phyloP scores from a whole-genome alignment of 2,329 filamentous ascomycete species.

The Diaporthe citrichinensis region DNA sequence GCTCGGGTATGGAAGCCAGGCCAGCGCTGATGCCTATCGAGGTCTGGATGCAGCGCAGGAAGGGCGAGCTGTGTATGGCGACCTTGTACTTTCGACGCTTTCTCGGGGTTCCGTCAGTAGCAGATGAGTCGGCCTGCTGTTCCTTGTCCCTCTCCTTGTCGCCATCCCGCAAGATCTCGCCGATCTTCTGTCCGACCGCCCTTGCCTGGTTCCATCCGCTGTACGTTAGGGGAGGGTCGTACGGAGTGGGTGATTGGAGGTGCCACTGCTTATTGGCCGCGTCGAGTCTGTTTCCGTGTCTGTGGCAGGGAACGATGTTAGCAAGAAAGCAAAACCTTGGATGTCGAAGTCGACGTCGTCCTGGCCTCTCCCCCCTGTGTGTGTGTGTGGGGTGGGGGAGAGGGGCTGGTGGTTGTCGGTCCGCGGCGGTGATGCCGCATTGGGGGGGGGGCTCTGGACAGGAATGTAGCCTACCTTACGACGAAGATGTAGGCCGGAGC shows the following conservation, averaged over 20 bases:
- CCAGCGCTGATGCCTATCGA: slow-evolving; percentile 90
- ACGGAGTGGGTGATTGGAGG: slow-evolving; percentile 90
- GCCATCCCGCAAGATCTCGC: slow-evolving; percentile 70
- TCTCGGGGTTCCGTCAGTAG: slow-evolving; percentile 43
- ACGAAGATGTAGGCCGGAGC: slow-evolving; percentile 66
- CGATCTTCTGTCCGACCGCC: slow-evolving; percentile 86
- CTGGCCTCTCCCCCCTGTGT: background rate
- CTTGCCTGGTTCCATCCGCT: slow-evolving; percentile 92
- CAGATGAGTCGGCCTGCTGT: slow-evolving; percentile 52
- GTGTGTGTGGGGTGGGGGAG: background rate
- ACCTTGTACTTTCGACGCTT: slow-evolving; percentile 77
- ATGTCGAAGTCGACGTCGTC: slow-evolving; percentile 5
- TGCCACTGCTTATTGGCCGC: slow-evolving; percentile 97
- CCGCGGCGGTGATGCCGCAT: background rate
- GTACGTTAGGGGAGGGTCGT: slow-evolving; percentile 95
- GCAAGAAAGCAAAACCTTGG: slow-evolving; percentile 12
- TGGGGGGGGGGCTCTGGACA: slow-evolving; percentile 3
- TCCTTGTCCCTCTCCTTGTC: slow-evolving; percentile 61
- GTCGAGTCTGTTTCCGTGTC: slow-evolving; percentile 94
- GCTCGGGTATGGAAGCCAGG: slow-evolving; percentile 71
- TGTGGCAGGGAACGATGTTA: slow-evolving; percentile 48
- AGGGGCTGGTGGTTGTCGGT: background rate
- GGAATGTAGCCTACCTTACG: slow-evolving; percentile 57
- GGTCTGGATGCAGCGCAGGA: slow-evolving; percentile 92
- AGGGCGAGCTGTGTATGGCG: slow-evolving; percentile 94